Percentiles rank a stretch among this genome's conserved stretches.
These are phyloP conservation scores for Skeletonema grethae DNA, from an alignment of 108 stramenopile species.

Conservation along the genomic window DNA sequence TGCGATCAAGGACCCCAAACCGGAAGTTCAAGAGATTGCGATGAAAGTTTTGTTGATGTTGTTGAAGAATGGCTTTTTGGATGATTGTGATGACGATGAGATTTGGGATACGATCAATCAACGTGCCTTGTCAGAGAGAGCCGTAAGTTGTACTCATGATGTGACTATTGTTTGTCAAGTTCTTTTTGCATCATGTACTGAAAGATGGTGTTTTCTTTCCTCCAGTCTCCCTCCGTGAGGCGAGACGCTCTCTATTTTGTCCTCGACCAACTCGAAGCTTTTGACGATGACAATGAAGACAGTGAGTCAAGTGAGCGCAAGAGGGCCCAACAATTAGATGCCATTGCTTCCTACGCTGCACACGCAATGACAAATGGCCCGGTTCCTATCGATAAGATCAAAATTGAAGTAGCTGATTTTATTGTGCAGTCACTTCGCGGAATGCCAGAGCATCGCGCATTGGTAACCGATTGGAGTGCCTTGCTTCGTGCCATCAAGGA, in stretches of 20 bases:
- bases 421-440: slow-evolving; percentile 73
- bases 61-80: slow-evolving; percentile 71
- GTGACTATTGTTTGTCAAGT: neutral
- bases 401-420: slow-evolving; percentile 62
- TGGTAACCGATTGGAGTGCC: slow-evolving; percentile 77
- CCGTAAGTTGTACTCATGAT: slow-evolving; percentile 21
- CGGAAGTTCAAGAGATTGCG: slow-evolving; percentile 74
- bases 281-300: slow-evolving; percentile 67
- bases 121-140: slow-evolving; percentile 64
- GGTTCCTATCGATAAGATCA: slow-evolving; percentile 70
- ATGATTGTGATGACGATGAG: slow-evolving; percentile 78
- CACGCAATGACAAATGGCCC: slow-evolving; percentile 62
- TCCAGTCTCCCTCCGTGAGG: slow-evolving; percentile 53
- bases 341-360: slow-evolving; percentile 68
- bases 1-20: slow-evolving; percentile 59
- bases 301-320: slow-evolving; percentile 50
- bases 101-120: slow-evolving; percentile 80
- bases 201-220: neutral
- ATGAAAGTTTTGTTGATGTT: slow-evolving; percentile 68
- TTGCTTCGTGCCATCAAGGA: slow-evolving; percentile 75
- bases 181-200: neutral
- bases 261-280: slow-evolving; percentile 85
- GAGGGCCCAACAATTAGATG: slow-evolving; percentile 53
- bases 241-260: slow-evolving; percentile 79
- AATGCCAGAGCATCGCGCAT: slow-evolving; percentile 67